Conservation (phyloP, 2,329 filamentous ascomycete species). For the Teratosphaeria destructans region DNA sequence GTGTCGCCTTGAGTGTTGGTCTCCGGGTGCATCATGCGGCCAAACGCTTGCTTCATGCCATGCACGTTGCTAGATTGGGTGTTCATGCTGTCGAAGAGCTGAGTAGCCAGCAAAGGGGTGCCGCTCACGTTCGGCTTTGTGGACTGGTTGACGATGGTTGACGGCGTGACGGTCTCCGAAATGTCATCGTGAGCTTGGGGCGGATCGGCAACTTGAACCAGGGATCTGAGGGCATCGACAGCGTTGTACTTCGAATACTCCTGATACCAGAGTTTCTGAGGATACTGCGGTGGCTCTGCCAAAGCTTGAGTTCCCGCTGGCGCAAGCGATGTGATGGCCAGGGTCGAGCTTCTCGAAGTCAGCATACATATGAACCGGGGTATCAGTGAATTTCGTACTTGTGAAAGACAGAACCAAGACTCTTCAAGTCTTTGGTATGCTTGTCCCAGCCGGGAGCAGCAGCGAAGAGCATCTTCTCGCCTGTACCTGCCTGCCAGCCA, state of each 20-base stretch:
- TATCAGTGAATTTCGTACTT: slow-evolving; percentile 17
- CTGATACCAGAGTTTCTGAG: neutral
- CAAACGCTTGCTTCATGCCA: slow-evolving; percentile 15
- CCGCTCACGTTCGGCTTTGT: neutral
- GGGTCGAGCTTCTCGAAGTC: slow-evolving; percentile 4
- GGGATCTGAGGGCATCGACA: neutral
- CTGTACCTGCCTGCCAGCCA: slow-evolving; percentile 28
- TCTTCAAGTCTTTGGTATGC: slow-evolving; percentile 22
- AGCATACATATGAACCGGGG: neutral
- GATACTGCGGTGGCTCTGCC: neutral
- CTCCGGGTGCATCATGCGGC: slow-evolving; percentile 20
- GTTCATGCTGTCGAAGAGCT: slow-evolving; percentile 6
- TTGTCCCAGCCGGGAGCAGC: slow-evolving; percentile 29
- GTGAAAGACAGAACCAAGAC: slow-evolving; percentile 31
- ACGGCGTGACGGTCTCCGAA: neutral
- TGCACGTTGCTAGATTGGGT: slow-evolving; percentile 14
- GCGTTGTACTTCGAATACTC: neutral
- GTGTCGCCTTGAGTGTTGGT: slow-evolving; percentile 23
- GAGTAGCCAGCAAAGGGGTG: neutral
- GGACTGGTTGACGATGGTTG: neutral
- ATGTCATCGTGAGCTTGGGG: neutral
- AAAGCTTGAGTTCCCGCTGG: neutral
- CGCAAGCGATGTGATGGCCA: slow-evolving; percentile 12
- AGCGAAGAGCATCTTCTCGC: slow-evolving; percentile 28
- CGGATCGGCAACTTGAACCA: neutral